These are phyloP conservation scores for Trypethelium eluteriae DNA, from an alignment of 495 filamentous ascomycete species.

Conservation along the genomic window DNA sequence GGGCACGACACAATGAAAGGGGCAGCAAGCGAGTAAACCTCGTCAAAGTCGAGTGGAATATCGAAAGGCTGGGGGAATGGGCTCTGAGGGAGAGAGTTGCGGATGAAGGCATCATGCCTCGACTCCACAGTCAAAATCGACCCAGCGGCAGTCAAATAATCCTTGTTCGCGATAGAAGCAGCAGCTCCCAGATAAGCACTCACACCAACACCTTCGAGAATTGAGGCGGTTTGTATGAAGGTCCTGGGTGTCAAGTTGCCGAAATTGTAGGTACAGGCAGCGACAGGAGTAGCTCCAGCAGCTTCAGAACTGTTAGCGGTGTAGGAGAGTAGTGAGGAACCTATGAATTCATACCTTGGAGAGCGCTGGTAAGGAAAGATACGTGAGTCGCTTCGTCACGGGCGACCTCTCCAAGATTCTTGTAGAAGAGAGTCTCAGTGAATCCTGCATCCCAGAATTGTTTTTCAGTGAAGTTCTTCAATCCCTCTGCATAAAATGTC, in stretches of 20 bases:
- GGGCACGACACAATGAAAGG: constrained; percentile 52
- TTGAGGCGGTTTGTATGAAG: constrained; percentile 38
- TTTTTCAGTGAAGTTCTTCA: constrained; percentile 43
- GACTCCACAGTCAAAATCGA: constrained; percentile 52
- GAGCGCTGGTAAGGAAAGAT: constrained; percentile 40
- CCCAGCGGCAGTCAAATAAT: constrained; percentile 49
- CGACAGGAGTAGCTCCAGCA: constrained; percentile 42
- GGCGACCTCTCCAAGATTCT: constrained; percentile 43
- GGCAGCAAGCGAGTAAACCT: constrained; percentile 51
- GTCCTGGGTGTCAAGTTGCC: constrained; percentile 6
- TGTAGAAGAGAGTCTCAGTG: constrained; percentile 28
- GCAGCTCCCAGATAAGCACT: constrained; percentile 49
- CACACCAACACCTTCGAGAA: constrained; percentile 43
- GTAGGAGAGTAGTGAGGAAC: neutral
- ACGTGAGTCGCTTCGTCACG: constrained; percentile 49
- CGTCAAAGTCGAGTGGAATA: constrained; percentile 45
- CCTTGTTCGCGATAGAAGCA: constrained; percentile 42
- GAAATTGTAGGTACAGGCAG: constrained; percentile 45
- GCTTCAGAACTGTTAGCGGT: constrained; percentile 17
- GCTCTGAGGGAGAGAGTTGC: constrained; percentile 39
- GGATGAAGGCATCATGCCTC: constrained; percentile 49
- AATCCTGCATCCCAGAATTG: constrained; percentile 45
- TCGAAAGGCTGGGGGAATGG: constrained; percentile 50
- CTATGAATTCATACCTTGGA: neutral
- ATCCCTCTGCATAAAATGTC: constrained; percentile 45